Conservation (phyloP, 192 early-diverging fungal genomes). For the Coemansia sp. region DNA sequence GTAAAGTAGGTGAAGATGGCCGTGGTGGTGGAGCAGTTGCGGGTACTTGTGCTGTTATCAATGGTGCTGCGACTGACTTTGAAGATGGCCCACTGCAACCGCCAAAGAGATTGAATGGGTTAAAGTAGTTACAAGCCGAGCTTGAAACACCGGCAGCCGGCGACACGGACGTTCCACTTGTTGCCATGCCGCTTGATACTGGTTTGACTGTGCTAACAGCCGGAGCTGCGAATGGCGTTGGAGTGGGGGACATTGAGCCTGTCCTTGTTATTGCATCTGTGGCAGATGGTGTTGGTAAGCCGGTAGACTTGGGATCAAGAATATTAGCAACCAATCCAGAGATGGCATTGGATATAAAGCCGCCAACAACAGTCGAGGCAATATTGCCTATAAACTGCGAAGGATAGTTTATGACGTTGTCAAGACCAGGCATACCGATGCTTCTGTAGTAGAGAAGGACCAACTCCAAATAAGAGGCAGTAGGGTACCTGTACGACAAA, state of each 20-base stretch:
- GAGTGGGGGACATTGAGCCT: not conserved
- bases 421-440: conserved; percentile 41
- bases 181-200: not conserved
- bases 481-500: conserved; percentile 34
- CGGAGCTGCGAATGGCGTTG: not conserved
- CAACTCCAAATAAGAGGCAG: conserved; percentile 32
- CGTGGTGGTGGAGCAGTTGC: not conserved
- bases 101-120: not conserved
- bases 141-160: not conserved
- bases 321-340: conserved; percentile 13
- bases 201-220: not conserved
- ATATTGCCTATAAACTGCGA: conserved; percentile 36
- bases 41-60: not conserved
- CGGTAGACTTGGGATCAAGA: conserved; percentile 11
- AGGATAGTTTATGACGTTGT: conserved; percentile 17
- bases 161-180: not conserved
- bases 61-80: not conserved
- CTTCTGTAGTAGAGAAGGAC: conserved; percentile 31
- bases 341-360: conserved; percentile 42
- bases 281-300: not conserved
- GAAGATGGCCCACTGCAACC: not conserved
- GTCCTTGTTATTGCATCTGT: not conserved
- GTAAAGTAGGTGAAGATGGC: not conserved
- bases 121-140: not conserved
- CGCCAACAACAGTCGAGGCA: conserved; percentile 33